Evolutionary conservation across 257 asterid species (phyloP).

Genomic region (Euphrasia confusa): DNA sequence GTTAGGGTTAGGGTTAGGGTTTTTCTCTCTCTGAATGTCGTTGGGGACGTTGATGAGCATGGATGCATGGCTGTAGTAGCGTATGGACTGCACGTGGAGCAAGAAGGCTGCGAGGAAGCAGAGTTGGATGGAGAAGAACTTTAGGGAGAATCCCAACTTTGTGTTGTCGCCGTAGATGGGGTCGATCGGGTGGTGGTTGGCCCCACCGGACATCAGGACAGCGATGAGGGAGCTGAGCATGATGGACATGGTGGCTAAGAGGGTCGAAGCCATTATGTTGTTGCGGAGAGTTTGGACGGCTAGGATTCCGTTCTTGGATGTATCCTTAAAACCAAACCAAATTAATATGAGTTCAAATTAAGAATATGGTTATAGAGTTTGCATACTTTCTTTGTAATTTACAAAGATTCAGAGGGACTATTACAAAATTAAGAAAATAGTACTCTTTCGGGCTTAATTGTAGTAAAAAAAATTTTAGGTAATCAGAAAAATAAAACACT

Average conservation of each 20-base stretch:
- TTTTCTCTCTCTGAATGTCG: conserved; percentile 13
- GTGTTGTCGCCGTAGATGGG: conserved; percentile 39
- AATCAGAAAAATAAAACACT: too few species aligned
- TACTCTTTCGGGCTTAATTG: too few species aligned
- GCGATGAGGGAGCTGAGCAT: conserved; percentile 80
- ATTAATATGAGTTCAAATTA: not conserved
- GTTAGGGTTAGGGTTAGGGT: not conserved
- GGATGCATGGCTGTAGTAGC: conserved; percentile 94
- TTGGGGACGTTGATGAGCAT: conserved; percentile 78
- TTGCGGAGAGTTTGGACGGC: conserved; percentile 84
- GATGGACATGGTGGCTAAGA: conserved; percentile 77
- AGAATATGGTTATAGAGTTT: too few species aligned
- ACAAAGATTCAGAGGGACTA: too few species aligned
- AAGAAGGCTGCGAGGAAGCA: conserved; percentile 78
- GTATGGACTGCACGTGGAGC: conserved; percentile 72
- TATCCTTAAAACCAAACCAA: conserved; percentile 49
- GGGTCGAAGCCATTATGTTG: conserved; percentile 94
- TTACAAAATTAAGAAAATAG: too few species aligned
- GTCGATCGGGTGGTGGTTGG: conserved; percentile 21
- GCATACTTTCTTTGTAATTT: too few species aligned
- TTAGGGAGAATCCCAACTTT: conserved; percentile 44
- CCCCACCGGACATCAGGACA: conserved; percentile 47
- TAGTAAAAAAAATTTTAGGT: too few species aligned
- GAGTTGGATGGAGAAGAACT: conserved; percentile 58
- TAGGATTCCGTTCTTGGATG: conserved; percentile 69